These are phyloP conservation scores for Globisporangium canariense DNA, from an alignment of 352 stramenopile species.

Conservation along the genomic window DNA sequence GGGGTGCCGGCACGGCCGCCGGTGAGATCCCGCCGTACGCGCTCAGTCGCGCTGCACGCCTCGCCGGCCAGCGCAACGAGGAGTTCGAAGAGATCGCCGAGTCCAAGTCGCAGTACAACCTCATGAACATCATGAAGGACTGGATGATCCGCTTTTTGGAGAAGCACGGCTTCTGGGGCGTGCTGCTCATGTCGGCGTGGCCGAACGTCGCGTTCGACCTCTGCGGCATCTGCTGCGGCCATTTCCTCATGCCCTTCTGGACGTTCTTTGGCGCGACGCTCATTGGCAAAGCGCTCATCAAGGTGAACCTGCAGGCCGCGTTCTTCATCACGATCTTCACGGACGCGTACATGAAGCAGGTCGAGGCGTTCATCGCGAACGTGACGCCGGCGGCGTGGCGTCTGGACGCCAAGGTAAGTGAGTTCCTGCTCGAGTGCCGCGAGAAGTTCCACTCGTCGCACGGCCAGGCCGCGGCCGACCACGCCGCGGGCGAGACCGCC, in stretches of 20 bases:
- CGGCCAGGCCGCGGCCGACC: constrained; percentile 51
- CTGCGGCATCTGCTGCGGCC: constrained; percentile 92
- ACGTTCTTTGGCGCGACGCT: constrained; percentile 94
- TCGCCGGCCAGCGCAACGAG: constrained; percentile 84
- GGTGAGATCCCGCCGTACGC: constrained; percentile 94
- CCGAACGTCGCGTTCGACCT: constrained; percentile 95
- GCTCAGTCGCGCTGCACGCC: constrained; percentile 81
- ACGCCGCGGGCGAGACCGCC: constrained; percentile 37
- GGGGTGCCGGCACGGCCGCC: constrained; percentile 90
- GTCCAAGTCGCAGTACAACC: constrained; percentile 80
- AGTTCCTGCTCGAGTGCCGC: constrained; percentile 84
- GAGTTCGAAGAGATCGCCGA: constrained; percentile 89
- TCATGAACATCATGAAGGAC: constrained; percentile 90
- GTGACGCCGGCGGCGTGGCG: constrained; percentile 71
- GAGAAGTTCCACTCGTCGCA: constrained; percentile 85
- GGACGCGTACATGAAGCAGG: constrained; percentile 76
- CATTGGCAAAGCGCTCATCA: constrained; percentile 92
- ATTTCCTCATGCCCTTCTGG: constrained; percentile 94
- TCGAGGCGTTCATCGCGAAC: constrained; percentile 81
- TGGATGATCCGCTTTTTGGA: constrained; percentile 93
- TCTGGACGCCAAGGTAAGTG: constrained; percentile 74
- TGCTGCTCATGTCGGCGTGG: constrained; percentile 93
- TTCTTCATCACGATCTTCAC: constrained; percentile 93
- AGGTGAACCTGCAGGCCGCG: constrained; percentile 87
- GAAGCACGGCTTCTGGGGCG: constrained; percentile 90